Evolutionary conservation across 2,329 filamentous ascomycete species (phyloP), one percentile per base, ranked within the genome.

Genomic region (Lizonia empirigonia): DNA sequence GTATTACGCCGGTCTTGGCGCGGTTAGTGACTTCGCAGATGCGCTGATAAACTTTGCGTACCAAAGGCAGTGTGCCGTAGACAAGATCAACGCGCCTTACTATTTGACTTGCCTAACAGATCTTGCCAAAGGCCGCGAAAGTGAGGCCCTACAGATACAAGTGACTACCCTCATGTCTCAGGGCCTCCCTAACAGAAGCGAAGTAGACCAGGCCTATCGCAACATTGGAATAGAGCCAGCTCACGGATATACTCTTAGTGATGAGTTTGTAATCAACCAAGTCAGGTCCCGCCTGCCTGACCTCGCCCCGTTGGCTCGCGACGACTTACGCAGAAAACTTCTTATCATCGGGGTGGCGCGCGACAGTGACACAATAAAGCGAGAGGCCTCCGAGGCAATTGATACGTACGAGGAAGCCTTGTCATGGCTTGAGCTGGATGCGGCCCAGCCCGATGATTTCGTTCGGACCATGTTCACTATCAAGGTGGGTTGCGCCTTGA

Each of bases 61-160:
- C 64, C 76, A 83, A 19, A 77, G 82, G 26, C 87, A 90, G 71
- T 74, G 78, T 19, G 66, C 74, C 7, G 80, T 78, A 41, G 84
- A 89, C 65, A 77, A 79, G 16, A 56, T 62, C 16, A 81, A 82
- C 53, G 74, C 75, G 15, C 72, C 84, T 2, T 83, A 84, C 64
- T 89, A 89, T 66, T 79, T 89, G 53, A 81, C 86, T 68, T 87
- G 83, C 61, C 74, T 90, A n/a, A 78, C 81, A 58, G 76, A 79
- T 37, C 81, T 90, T 44, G 81, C 82, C 13, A 73, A 74, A 19
- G 78, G 81, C 15, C 77, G 85, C 44, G 72, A 78, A 26, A 85
- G 81, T 64, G 79, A 82, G 33, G 67, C 76, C 7, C 78, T 90
- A n/a, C 74, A 82, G 33, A 77, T 78, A 26, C 82, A 84, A 63